Evolutionary conservation across 2,329 filamentous ascomycete species (phyloP).

Genomic region (Magnaporthales sp.): DNA sequence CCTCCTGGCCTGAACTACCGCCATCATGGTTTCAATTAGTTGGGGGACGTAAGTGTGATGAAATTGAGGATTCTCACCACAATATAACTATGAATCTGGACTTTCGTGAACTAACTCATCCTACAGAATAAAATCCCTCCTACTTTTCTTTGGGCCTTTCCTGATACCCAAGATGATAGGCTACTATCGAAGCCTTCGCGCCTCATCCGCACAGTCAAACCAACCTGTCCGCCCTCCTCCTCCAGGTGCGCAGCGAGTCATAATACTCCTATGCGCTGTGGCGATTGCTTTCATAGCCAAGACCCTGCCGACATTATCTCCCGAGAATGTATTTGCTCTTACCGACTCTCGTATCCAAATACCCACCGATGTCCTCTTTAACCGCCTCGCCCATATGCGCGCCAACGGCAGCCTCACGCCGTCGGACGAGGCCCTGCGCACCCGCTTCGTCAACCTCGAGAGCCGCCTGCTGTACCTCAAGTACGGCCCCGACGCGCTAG

Average conservation of each 20-base stretch:
- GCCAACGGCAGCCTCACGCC: constrained; percentile 36
- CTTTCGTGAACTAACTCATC: neutral
- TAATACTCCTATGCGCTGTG: constrained; percentile 39
- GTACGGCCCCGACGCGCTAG: constrained; percentile 67
- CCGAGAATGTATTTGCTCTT: constrained; percentile 71
- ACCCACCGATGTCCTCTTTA: constrained; percentile 76
- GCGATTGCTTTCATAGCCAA: constrained; percentile 49
- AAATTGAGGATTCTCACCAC: neutral
- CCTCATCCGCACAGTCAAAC: constrained; percentile 31
- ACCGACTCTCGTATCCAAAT: constrained; percentile 80
- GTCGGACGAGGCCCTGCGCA: constrained; percentile 55
- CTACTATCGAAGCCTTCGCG: constrained; percentile 50
- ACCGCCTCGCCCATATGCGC: constrained; percentile 55
- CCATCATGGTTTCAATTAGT: constrained; percentile 25
- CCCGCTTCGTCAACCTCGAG: constrained; percentile 61
- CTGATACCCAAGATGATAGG: constrained; percentile 57
- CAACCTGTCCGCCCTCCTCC: constrained; percentile 18
- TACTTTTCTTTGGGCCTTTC: constrained; percentile 61
- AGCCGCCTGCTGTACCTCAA: constrained; percentile 74
- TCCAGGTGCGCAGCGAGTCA: constrained; percentile 45
- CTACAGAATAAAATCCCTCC: constrained; percentile 42
- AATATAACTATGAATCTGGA: neutral
- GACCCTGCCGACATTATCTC: constrained; percentile 55
- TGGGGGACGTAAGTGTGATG: constrained; percentile 39
- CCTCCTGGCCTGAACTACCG: neutral